Evolutionary conservation across 2,329 filamentous ascomycete species (phyloP), one percentile per base, ranked within the genome.

Genomic region (Nemania sp.): DNA sequence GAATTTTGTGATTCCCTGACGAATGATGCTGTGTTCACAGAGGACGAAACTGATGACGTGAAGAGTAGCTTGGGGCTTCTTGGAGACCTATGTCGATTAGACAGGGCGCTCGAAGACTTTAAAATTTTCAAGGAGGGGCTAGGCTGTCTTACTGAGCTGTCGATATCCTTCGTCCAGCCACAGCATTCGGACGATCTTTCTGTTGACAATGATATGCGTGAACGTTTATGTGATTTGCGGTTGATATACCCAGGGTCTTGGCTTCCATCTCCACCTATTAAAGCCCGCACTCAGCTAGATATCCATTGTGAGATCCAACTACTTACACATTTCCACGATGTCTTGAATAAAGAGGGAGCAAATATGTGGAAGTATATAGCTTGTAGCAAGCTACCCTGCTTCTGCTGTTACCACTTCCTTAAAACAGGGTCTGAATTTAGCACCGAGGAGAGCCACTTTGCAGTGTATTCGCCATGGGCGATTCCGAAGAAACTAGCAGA

Each of bases 241-340:
- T 18, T 2, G 10, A 45, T 5, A 2, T 20, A 45, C 18, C 15
- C 41, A 6, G 1, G 4, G 5, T n/a, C 18, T 4, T 2, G 18
- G 18, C 32, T 8, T 35, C 41, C 41, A n/a, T 4, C 18, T 45
- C 18, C 41, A 4, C 41, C 41, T n/a, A n/a, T n/a, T n/a, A 4
- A 20, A 45, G 3, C 1, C 8, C 18, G 32, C 32, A 35, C 32
- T 35, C 10, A 6, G 18, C 41, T n/a, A 18, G 41, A 45, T 7
- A 45, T 45, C 18, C 41, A 45, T 45, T 45, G 41, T 20, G 41
- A 45, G 41, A n/a, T 45, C 41, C 41, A 45, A n/a, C 18, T 45
- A 8, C 41, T 45, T 18, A 45, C 41, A 45, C 41, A 45, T 45
- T 45, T 20, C 41, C 5, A 45, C 18, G 18, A 5, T 6, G 18